Evolutionary conservation across 805 yeast genomes (phyloP), one percentile per base, ranked within the genome.

Genomic region (Lipomyces starkeyi): DNA sequence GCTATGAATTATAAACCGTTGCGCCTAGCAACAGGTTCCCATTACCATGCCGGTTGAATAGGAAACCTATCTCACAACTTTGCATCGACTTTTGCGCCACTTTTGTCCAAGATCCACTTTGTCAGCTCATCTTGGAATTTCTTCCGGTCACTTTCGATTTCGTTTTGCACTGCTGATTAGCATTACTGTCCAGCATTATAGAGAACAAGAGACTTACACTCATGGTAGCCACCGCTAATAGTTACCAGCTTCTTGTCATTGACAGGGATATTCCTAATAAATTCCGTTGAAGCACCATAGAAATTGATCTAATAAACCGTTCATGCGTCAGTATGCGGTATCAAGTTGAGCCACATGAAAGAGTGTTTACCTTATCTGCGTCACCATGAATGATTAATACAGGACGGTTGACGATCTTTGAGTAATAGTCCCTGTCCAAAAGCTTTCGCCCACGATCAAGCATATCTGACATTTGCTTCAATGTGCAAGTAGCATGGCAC

Each of bases 381-480:
- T 71, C 66, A 34, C 82, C 82, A 58, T 76, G 80, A 53, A 69
- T 54, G 8, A 79, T 61, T 34, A 79, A 71, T 17, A 79, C 67
- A n/a, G 83, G 82, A 29, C 75, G 72, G 58, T 79, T 76, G 14
- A 76, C 74, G 37, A 74, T 74, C 61, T 74, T 69, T n/a, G 63
- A 59, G 49, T 74, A 73, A 66, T 74, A 76, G 3, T 60, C 61
- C 4, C 78, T 75, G 43, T 76, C 74, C 32, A 73, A 68, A 52
- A 80, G 74, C 3, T 76, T 68, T 63, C 65, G 67, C 8, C 81
- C 82, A 3, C 82, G 63, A 29, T 60, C 71, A 32, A 79, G 54
- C 73, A 79, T 78, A 58, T 76, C 81, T 64, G 73, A 43, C 72
- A 79, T 74, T 67, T 74, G 75, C 58, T 69, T 73, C 25, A 77